These are phyloP conservation scores for Fusarium proliferatum DNA, from an alignment of 2,329 filamentous ascomycete genomes.

Conservation along the genomic window DNA sequence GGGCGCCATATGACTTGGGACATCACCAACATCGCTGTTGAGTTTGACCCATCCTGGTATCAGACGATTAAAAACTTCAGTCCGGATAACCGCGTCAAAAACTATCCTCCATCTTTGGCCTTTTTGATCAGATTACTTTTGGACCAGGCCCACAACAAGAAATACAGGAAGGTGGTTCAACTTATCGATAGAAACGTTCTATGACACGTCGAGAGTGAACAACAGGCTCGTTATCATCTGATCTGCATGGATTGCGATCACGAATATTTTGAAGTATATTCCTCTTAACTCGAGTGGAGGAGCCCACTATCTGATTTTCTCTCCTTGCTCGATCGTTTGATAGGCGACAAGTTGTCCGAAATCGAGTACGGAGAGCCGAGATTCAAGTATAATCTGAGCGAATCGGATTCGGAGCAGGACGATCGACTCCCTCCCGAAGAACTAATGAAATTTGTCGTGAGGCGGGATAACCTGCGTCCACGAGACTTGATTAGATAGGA, in stretches of 20 bases:
- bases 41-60: background rate
- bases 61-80: fast-evolving
- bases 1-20: background rate
- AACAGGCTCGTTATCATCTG: background rate
- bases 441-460: background rate
- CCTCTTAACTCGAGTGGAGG: fast-evolving
- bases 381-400: background rate
- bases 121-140: background rate
- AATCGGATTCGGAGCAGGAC: background rate
- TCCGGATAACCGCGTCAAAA: fast-evolving
- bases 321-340: background rate
- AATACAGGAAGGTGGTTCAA: fast-evolving
- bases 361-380: background rate
- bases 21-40: background rate
- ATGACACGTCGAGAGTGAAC: background rate
- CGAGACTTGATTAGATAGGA: background rate
- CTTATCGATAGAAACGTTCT: background rate
- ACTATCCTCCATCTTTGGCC: background rate
- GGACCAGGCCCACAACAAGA: background rate
- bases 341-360: background rate
- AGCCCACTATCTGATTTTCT: background rate
- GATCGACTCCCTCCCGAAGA: background rate
- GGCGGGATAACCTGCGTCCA: background rate
- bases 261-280: background rate
- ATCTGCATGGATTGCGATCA: background rate